Conservation (phyloP, 768 basidiomycete genomes). For the Galerina marginata region DNA sequence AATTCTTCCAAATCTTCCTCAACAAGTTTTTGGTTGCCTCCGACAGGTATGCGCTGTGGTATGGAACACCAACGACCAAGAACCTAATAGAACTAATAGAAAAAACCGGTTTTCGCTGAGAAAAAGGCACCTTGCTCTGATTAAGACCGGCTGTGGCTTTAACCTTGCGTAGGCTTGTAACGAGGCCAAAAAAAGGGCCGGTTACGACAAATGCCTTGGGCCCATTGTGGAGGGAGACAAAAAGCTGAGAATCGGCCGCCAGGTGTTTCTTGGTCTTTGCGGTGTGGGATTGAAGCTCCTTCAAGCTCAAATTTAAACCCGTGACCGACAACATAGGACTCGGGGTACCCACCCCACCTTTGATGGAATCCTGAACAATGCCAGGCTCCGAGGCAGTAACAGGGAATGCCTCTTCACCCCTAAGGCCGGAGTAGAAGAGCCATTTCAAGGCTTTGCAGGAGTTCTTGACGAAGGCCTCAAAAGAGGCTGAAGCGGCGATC, state of each 20-base stretch:
- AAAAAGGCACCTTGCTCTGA: conserved; percentile 93
- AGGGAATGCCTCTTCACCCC: conserved; percentile 95
- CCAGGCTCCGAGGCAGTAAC: conserved; percentile 86
- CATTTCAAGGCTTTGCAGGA: conserved; percentile 85
- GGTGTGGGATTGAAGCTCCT: conserved; percentile 82
- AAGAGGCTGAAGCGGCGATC: conserved; percentile 79
- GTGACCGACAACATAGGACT: conserved; percentile 93
- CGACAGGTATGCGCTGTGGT: conserved; percentile 87
- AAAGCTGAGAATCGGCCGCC: conserved; percentile 75
- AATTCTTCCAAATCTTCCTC: conserved; percentile 79
- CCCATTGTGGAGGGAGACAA: conserved; percentile 92
- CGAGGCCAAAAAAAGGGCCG: conserved; percentile 94
- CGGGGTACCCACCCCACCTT: conserved; percentile 92
- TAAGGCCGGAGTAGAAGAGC: conserved; percentile 92
- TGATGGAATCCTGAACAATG: conserved; percentile 85
- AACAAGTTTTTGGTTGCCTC: conserved; percentile 79
- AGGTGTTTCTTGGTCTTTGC: conserved; percentile 88
- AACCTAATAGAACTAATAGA: conserved; percentile 88
- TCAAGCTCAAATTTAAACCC: conserved; percentile 76
- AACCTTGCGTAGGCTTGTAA: conserved; percentile 87
- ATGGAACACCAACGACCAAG: conserved; percentile 92
- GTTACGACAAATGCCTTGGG: conserved; percentile 91
- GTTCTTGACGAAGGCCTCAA: conserved; percentile 77
- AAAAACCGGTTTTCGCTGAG: conserved; percentile 94
- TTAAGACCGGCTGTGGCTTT: conserved; percentile 87